Conservation (phyloP, 768 basidiomycete species). For the Suillus sp. region DNA sequence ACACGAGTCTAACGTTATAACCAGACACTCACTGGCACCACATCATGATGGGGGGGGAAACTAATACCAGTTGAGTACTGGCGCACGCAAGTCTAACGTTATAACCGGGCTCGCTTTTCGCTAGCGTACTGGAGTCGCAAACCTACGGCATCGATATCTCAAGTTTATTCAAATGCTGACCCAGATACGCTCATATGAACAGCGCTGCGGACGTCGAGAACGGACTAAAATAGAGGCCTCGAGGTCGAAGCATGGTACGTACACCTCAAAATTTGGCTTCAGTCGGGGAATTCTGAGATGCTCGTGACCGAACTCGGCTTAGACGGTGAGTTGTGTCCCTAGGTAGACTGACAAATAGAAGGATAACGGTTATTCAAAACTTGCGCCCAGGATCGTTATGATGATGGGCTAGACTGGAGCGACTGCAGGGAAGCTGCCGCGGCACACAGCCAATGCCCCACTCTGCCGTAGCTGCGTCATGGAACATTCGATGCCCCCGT, state of each 20-base stretch:
- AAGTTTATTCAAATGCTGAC: not conserved
- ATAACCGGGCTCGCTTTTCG: not conserved
- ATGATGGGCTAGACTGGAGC: not conserved
- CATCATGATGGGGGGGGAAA: not conserved
- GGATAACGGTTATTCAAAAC: not conserved
- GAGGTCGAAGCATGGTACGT: not conserved
- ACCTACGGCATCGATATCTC: not conserved
- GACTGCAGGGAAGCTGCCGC: not conserved
- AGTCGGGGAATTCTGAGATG: not conserved
- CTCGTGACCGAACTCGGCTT: not conserved
- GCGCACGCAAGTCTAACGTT: not conserved
- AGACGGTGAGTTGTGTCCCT: not conserved
- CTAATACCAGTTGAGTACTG: not conserved
- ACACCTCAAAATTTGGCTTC: not conserved
- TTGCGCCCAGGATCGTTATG: not conserved
- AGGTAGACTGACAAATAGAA: not conserved
- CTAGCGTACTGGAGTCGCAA: not conserved
- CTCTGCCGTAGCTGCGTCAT: not conserved
- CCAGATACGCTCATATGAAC: not conserved
- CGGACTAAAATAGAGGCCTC: not conserved
- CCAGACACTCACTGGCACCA: not conserved
- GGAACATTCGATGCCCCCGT: not conserved
- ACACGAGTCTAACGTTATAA: not conserved
- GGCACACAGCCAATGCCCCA: not conserved
- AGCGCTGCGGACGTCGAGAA: not conserved